These are phyloP conservation scores for Paecilomyces fulvus DNA, from an alignment of 2,329 filamentous ascomycete species.

Conservation along the genomic window DNA sequence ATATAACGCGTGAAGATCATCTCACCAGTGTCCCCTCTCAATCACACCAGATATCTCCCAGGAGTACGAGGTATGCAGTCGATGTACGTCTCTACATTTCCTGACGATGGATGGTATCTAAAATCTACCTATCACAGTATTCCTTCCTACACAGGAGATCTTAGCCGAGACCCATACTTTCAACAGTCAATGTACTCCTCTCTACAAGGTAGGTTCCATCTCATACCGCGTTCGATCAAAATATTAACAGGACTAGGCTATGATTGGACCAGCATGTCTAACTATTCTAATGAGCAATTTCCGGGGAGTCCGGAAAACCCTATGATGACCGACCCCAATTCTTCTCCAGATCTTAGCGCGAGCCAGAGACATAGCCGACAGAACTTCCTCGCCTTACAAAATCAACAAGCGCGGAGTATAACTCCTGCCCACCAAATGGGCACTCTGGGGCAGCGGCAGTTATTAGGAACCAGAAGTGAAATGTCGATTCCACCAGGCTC, in stretches of 20 bases:
- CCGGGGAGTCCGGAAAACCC: slow-evolving; percentile 18
- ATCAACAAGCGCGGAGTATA: not conserved
- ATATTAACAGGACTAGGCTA: slow-evolving; percentile 3
- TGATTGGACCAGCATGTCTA: slow-evolving; percentile 3
- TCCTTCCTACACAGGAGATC: slow-evolving; percentile 1
- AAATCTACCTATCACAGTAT: not conserved
- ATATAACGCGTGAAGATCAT: not conserved
- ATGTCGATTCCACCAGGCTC: not conserved
- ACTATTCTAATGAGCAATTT: slow-evolving; percentile 13
- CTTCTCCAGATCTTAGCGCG: slow-evolving; percentile 17
- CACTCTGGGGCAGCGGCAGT: not conserved
- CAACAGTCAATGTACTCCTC: slow-evolving; percentile 7
- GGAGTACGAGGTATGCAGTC: slow-evolving; percentile 2
- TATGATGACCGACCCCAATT: slow-evolving; percentile 17
- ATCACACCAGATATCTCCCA: not conserved
- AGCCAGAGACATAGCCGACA: slow-evolving; percentile 10
- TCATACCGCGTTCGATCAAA: not conserved
- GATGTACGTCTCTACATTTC: not conserved
- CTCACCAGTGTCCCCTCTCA: not conserved
- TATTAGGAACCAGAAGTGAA: not conserved
- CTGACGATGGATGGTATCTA: not conserved
- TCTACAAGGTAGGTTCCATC: slow-evolving; percentile 4
- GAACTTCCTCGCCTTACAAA: not conserved
- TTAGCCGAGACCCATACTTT: slow-evolving; percentile 1
- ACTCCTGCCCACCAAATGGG: not conserved